Evolutionary conservation across 2,329 filamentous ascomycete species (phyloP), one percentile per base, ranked within the genome.

Genomic region (Cladosporium sp.): DNA sequence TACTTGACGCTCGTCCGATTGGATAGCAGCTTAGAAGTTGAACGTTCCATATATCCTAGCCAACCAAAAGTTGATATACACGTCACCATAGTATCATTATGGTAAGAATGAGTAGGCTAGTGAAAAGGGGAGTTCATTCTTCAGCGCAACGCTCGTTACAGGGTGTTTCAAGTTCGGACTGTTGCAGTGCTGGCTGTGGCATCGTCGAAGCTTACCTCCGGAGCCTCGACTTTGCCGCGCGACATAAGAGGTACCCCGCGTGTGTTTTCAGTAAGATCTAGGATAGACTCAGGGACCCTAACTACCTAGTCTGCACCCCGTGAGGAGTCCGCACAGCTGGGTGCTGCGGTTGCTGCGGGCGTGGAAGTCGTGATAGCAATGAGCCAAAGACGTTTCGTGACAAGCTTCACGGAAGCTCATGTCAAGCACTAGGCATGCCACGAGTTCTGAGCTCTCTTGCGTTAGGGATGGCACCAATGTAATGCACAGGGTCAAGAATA

Each of bases 301-400:
- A n/a, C 31, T 62, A 49, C 23, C 29, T 50, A 53, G 60, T 29
- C 35, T 55, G 60, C 23, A 62, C 21, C 6, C 44, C 23, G 33
- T 35, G 40, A n/a, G 31, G 40, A n/a, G 31, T 53, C 23, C 23
- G 33, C 23, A 11, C 28, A 31, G 26, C 33, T 62, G 60, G 46
- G 16, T 55, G 60, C 60, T 62, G 60, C 60, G 60, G 60, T 14
- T 62, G 60, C 33, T 62, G 60, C 60, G 60, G 60, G 2, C 44
- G 8, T 21, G 28, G 18, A 26, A 29, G 16, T 44, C 14, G 7
- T 44, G 6, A 12, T n/a, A 28, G 35, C 16, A n/a, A 29, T 52
- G n/a, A 50, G 44, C 59, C 40, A 8, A n/a, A 26, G 31, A 50
- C 12, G 14, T 62, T n/a, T 26, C 23, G 44, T 37, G 29, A 50